phyloP scores from a whole-genome alignment of 306 rosid species.

The Calophaca sinica region DNA sequence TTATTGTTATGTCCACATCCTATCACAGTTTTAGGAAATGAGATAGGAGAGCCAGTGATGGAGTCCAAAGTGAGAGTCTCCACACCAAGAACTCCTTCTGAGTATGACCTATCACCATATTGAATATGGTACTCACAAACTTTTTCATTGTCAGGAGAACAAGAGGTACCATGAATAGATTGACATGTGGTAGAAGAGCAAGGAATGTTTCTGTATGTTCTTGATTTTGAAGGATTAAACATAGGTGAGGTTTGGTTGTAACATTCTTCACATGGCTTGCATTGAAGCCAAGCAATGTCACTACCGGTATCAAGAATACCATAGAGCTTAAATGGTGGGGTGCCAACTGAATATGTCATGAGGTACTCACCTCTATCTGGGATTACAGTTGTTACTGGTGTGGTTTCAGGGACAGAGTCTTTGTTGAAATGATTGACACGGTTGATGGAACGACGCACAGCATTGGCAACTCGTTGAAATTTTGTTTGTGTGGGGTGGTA shows the following conservation, averaged over 20 bases:
- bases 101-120: slow-evolving; percentile 53
- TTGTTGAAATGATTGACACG: slow-evolving; percentile 6
- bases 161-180: fast-evolving
- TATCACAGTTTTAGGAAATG: slow-evolving; percentile 42
- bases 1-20: slow-evolving; percentile 57
- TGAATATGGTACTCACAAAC: slow-evolving; percentile 32
- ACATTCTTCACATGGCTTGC: slow-evolving; percentile 58
- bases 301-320: slow-evolving; percentile 71
- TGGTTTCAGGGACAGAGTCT: neutral
- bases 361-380: slow-evolving; percentile 50
- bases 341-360: slow-evolving; percentile 53
- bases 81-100: slow-evolving; percentile 42
- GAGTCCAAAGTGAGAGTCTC: slow-evolving; percentile 60
- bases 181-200: neutral
- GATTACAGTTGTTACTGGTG: neutral
- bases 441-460: slow-evolving; percentile 49
- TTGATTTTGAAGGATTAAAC: slow-evolving; percentile 55
- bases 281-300: slow-evolving; percentile 67
- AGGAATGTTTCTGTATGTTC: slow-evolving; percentile 29
- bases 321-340: slow-evolving; percentile 51
- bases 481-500: slow-evolving; percentile 43
- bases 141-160: neutral
- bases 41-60: slow-evolving; percentile 10
- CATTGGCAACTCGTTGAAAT: slow-evolving; percentile 40
- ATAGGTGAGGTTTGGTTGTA: slow-evolving; percentile 52